Percentiles rank a stretch among this genome's conserved stretches.
These are phyloP conservation scores for Fusarium nurragi DNA, from an alignment of 2,329 filamentous ascomycete genomes.

Conservation along the genomic window DNA sequence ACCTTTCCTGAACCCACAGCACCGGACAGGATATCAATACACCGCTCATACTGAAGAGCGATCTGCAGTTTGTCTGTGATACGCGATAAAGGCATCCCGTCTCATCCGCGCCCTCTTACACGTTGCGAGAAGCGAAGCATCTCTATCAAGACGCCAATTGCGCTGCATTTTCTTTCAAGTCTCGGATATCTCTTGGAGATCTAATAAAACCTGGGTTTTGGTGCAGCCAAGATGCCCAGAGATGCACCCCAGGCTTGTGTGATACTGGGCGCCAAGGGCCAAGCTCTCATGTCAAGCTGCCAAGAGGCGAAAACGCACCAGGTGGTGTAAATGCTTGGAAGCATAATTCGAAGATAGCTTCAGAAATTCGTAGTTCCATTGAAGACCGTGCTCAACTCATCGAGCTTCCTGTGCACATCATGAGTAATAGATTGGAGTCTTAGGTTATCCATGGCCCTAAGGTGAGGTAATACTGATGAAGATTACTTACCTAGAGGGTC, in stretches of 20 bases:
- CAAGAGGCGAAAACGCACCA: constrained; percentile 40
- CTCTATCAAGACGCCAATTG: background rate
- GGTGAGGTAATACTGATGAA: background rate
- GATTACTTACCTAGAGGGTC: background rate
- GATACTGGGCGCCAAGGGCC: constrained; percentile 40
- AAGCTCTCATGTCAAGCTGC: constrained; percentile 32
- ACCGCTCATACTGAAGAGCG: constrained; percentile 1
- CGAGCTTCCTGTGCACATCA: background rate
- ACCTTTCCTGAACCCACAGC: background rate
- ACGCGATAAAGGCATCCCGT: background rate
- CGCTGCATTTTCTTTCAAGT: constrained; percentile 19
- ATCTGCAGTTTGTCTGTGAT: background rate
- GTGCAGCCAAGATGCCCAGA: constrained; percentile 42
- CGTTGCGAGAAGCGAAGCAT: background rate
- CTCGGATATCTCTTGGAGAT: constrained; percentile 44
- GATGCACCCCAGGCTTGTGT: constrained; percentile 33
- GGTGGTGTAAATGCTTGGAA: constrained; percentile 37
- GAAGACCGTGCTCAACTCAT: background rate
- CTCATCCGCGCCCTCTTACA: background rate
- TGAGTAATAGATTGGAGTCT: background rate
- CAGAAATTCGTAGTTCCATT: background rate
- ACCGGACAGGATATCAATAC: background rate
- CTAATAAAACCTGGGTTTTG: constrained; percentile 25
- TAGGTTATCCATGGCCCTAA: background rate
- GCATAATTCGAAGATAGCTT: constrained; percentile 23